These are phyloP conservation scores for Rhododendron mucronatum DNA, from an alignment of 148 eudicot species.

Conservation along the genomic window DNA sequence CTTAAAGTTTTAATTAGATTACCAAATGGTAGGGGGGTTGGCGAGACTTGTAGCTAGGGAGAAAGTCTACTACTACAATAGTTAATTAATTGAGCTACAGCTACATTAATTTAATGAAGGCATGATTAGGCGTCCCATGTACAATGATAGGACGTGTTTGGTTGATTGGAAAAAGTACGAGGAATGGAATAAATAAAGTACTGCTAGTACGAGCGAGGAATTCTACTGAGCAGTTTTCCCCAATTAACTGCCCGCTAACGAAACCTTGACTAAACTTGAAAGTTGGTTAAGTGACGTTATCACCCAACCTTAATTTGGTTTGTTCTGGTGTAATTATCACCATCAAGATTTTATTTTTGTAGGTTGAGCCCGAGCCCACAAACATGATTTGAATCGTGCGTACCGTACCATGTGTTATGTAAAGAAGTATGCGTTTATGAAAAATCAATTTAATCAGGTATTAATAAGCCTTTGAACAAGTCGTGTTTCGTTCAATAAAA, in stretches of 20 bases:
- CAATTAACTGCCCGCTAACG: not conserved
- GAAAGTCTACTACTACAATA: not conserved
- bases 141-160: not conserved
- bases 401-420: not conserved
- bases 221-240: not conserved
- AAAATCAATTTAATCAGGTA: not conserved
- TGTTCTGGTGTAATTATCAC: not conserved
- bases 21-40: not conserved
- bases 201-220: not conserved
- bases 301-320: too few relatives aligned
- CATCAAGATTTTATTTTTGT: too few relatives aligned
- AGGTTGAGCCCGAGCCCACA: not conserved
- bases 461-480: not conserved
- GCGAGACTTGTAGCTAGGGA: not conserved
- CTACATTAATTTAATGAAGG: slow-evolving; percentile 6
- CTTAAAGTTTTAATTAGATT: not conserved
- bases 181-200: not conserved
- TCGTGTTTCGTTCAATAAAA: not conserved
- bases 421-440: not conserved
- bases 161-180: not conserved
- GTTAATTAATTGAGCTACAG: not conserved
- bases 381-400: not conserved
- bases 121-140: not conserved
- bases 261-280: not conserved
- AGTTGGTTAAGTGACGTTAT: not conserved